Evolutionary conservation across 129 eudicot species (phyloP).

Genomic region (Pseudognaphalium luteoalbum): DNA sequence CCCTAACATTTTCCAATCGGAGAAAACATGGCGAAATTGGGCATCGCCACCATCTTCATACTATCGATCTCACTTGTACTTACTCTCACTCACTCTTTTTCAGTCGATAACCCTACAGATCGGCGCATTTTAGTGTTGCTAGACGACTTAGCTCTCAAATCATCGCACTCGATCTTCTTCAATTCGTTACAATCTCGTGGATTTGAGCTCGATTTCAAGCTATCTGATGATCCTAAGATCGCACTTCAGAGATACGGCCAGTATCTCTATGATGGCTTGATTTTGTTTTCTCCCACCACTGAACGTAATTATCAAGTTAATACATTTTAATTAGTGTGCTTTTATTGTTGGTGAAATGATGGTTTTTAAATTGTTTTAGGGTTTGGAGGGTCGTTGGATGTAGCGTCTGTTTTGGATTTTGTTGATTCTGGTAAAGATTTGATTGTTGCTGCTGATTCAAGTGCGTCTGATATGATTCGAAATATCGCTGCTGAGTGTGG

Average conservation of each 20-base stretch:
- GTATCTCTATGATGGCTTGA: conserved; percentile 70
- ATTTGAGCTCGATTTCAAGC: conserved; percentile 77
- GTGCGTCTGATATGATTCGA: conserved; percentile 85
- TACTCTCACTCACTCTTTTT: conserved; percentile 51
- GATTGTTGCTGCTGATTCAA: conserved; percentile 81
- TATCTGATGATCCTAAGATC: conserved; percentile 71
- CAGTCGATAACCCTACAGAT: conserved; percentile 66
- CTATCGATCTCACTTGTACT: conserved; percentile 42
- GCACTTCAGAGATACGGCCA: conserved; percentile 83
- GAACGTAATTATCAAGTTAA: conserved; percentile 47
- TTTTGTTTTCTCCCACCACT: conserved; percentile 61
- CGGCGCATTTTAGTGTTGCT: conserved; percentile 76
- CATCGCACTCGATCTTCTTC: conserved; percentile 90
- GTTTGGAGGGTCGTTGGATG: conserved; percentile 74
- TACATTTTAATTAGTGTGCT: neutral
- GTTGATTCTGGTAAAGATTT: conserved; percentile 90
- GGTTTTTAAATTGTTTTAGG: conserved; percentile 40
- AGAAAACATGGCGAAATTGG: conserved; percentile 41
- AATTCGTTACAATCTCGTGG: conserved; percentile 66
- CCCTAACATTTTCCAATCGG: neutral
- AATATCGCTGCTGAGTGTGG: conserved; percentile 87
- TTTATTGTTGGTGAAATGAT: conserved; percentile 33
- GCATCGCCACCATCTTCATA: conserved; percentile 31
- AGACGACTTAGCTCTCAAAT: conserved; percentile 69
- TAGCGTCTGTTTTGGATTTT: conserved; percentile 67